phyloP scores from a whole-genome alignment of 768 basidiomycete species.

The Dendrothele bispora region DNA sequence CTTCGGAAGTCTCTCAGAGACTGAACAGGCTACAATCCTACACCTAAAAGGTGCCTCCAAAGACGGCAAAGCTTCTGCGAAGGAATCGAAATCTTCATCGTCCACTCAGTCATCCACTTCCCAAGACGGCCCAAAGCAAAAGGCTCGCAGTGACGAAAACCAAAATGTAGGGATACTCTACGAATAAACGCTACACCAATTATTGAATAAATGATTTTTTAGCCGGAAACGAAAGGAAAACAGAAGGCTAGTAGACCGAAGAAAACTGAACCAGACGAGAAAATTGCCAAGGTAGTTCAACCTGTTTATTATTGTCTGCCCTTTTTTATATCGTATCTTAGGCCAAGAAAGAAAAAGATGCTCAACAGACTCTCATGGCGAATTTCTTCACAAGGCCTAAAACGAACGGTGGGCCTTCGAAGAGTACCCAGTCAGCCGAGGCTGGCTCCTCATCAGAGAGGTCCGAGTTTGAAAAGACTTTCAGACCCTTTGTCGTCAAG shows the following conservation, averaged over 20 bases:
- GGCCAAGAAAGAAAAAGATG: constrained; percentile 70
- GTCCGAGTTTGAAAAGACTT: constrained; percentile 71
- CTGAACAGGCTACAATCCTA: constrained; percentile 56
- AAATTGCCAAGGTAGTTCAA: constrained; percentile 59
- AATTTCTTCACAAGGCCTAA: constrained; percentile 76
- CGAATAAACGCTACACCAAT: too few species aligned
- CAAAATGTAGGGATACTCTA: constrained; percentile 37
- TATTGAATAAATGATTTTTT: too few species aligned
- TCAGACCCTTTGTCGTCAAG: constrained; percentile 79
- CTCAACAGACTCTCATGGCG: constrained; percentile 69
- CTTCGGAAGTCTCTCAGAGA: constrained; percentile 58
- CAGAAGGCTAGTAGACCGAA: constrained; percentile 41
- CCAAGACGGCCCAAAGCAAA: constrained; percentile 2
- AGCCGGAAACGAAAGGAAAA: constrained; percentile 22
- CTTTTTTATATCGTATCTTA: too few species aligned
- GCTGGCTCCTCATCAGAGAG: constrained; percentile 28
- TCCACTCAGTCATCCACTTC: background rate
- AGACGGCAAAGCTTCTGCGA: constrained; percentile 23
- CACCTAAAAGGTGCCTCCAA: constrained; percentile 43
- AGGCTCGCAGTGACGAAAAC: constrained; percentile 37
- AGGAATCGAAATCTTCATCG: background rate
- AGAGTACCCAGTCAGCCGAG: constrained; percentile 20
- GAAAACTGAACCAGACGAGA: constrained; percentile 54
- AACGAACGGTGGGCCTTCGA: constrained; percentile 23
- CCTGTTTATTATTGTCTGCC: too few species aligned